These are phyloP conservation scores for Durio zibethinus DNA, from an alignment of 345 rosid genomes.

Conservation along the genomic window DNA sequence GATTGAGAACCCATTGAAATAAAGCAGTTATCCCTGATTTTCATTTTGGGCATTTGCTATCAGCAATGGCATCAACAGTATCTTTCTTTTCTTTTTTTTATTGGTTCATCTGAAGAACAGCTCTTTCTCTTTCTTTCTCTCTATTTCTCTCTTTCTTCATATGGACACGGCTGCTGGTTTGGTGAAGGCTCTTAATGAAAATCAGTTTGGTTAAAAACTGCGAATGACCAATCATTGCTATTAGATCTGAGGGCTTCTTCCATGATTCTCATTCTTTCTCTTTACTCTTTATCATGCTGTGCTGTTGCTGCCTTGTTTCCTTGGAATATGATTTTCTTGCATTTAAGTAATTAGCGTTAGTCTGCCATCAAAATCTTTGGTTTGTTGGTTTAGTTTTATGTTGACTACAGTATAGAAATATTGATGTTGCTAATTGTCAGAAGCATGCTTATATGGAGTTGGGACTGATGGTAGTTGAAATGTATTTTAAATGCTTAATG, in stretches of 20 bases:
- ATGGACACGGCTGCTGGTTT: neutral
- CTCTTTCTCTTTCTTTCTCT: neutral
- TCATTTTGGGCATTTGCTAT: slow-evolving; percentile 14
- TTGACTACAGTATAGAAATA: neutral
- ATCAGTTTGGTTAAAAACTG: slow-evolving; percentile 3
- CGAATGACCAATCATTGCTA: slow-evolving; percentile 21
- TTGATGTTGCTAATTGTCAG: neutral
- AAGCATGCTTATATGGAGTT: neutral
- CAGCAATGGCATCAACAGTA: slow-evolving; percentile 9
- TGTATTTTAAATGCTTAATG: neutral
- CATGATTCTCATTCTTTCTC: neutral
- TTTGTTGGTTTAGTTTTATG: neutral
- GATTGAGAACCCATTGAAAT: slow-evolving; percentile 17
- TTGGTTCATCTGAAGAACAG: neutral
- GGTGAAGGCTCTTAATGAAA: slow-evolving; percentile 9
- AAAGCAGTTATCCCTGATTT: slow-evolving; percentile 13
- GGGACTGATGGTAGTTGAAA: neutral
- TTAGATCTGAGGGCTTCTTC: slow-evolving; percentile 29
- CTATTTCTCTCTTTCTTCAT: neutral
- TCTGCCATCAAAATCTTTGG: neutral
- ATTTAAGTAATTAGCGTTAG: neutral
- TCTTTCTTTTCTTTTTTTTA: neutral
- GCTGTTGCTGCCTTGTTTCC: neutral
- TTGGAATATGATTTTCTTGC: neutral
- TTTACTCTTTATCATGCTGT: no score